Percentiles rank a stretch among this genome's conserved stretches.
Evolutionary conservation across 768 basidiomycete species (phyloP).

Genomic region (Rubroboletus pulcherrimus): DNA sequence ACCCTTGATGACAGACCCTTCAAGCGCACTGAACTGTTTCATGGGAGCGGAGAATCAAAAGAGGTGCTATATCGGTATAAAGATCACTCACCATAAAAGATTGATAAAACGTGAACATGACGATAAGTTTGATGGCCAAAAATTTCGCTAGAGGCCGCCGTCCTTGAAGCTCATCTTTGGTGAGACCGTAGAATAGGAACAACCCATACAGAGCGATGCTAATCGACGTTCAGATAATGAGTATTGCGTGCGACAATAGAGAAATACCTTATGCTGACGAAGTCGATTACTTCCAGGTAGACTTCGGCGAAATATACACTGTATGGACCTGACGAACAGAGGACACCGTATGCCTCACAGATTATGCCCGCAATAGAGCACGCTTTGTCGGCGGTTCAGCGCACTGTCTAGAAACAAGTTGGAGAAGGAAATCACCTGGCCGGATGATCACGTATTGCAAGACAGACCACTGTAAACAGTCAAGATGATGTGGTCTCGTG

Average conservation of each 20-base stretch:
- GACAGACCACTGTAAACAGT: conserved; percentile 63
- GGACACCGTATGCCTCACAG: conserved; percentile 61
- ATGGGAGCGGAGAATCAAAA: neutral
- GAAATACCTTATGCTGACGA: conserved; percentile 73
- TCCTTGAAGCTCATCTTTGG: conserved; percentile 72
- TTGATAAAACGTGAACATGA: conserved; percentile 90
- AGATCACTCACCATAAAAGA: conserved; percentile 57
- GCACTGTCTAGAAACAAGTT: neutral
- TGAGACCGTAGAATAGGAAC: conserved; percentile 77
- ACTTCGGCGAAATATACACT: conserved; percentile 59
- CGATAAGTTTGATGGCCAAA: conserved; percentile 79
- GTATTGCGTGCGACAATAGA: neutral
- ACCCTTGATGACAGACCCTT: conserved; percentile 68
- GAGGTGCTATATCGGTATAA: neutral
- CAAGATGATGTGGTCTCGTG: neutral
- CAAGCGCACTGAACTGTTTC: conserved; percentile 59
- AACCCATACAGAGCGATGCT: conserved; percentile 87
- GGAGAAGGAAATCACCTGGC: conserved; percentile 34
- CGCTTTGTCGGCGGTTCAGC: conserved; percentile 14
- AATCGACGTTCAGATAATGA: neutral
- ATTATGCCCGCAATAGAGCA: conserved; percentile 74
- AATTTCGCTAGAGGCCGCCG: conserved; percentile 82
- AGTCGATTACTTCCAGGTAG: conserved; percentile 72
- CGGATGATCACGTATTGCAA: conserved; percentile 84
- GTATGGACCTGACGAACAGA: conserved; percentile 64